Percentiles rank a stretch among this genome's conserved stretches.
These are phyloP conservation scores for Xenoacremonium recifei DNA, from an alignment of 2,329 filamentous ascomycete species.

Conservation along the genomic window DNA sequence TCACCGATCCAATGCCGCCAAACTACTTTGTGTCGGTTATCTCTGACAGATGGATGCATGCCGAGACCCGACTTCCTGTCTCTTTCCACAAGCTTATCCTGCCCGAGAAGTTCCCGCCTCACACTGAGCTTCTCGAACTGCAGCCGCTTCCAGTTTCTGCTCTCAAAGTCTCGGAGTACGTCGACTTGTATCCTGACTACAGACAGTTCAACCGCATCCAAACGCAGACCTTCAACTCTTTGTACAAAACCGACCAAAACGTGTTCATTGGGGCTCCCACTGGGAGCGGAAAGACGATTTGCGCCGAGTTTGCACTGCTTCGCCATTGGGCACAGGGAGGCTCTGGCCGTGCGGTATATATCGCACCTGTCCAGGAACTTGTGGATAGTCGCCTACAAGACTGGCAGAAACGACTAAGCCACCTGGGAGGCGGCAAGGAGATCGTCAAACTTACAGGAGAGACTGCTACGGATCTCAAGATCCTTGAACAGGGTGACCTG, in stretches of 20 bases:
- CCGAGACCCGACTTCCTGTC: conserved; percentile 88
- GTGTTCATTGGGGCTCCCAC: conserved; percentile 91
- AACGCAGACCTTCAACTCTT: conserved; percentile 92
- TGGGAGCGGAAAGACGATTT: conserved; percentile 94
- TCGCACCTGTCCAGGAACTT: conserved; percentile 92
- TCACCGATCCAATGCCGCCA: conserved; percentile 95
- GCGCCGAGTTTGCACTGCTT: conserved; percentile 89
- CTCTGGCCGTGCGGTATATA: conserved; percentile 79
- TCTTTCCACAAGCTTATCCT: conserved; percentile 94
- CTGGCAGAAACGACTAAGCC: conserved; percentile 76
- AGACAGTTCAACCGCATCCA: conserved; percentile 95
- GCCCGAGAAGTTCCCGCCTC: conserved; percentile 91
- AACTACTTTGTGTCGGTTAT: conserved; percentile 97
- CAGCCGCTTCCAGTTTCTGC: conserved; percentile 88
- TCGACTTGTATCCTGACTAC: conserved; percentile 79
- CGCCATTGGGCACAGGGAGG: conserved; percentile 70
- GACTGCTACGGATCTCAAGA: conserved; percentile 83
- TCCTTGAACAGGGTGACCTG: conserved; percentile 83
- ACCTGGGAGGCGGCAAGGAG: conserved; percentile 77
- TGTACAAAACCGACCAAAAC: conserved; percentile 89
- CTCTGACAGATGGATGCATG: conserved; percentile 98
- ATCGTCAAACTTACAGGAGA: conserved; percentile 94
- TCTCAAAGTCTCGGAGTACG: conserved; percentile 81
- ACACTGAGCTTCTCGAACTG: conserved; percentile 87
- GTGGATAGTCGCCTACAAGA: conserved; percentile 79